A percentile compares a stretch with the other conserved stretches of the same genome.
Conservation (phyloP, 176 grass and related monocot species). For the Oryza australiensis region DNA sequence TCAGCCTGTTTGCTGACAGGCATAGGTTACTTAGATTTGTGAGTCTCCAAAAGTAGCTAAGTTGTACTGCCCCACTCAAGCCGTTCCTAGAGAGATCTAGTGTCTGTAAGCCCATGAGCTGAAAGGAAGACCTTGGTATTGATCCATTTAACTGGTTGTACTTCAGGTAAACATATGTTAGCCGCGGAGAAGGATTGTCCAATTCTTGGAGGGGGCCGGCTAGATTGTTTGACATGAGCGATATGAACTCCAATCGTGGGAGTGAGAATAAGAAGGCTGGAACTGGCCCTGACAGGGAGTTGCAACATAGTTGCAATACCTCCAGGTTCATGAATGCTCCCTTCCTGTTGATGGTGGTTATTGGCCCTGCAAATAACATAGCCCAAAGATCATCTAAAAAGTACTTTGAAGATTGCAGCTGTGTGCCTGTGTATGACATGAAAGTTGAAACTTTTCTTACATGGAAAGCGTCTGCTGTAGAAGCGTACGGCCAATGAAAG, state of each 20-base stretch:
- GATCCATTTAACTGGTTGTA: conserved; percentile 32
- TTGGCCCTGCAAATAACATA: conserved; percentile 29
- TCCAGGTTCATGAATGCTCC: conserved; percentile 43
- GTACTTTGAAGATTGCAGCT: background rate
- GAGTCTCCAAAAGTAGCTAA: conserved; percentile 38
- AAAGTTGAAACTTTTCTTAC: too few species aligned
- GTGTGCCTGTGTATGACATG: background rate
- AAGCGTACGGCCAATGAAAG: too few species aligned
- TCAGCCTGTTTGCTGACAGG: conserved; percentile 50
- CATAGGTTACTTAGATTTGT: conserved; percentile 48
- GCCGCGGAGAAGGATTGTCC: conserved; percentile 7
- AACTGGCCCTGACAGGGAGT: conserved; percentile 51
- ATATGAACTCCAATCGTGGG: conserved; percentile 47
- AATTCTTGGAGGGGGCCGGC: conserved; percentile 7
- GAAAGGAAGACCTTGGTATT: conserved; percentile 23
- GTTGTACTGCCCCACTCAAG: conserved; percentile 43
- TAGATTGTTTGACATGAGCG: conserved; percentile 45
- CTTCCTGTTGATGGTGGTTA: conserved; percentile 11
- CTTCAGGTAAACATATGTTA: conserved; percentile 6
- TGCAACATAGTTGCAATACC: conserved; percentile 45
- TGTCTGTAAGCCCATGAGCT: conserved; percentile 5
- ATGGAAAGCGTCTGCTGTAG: too few species aligned
- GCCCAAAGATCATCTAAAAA: background rate
- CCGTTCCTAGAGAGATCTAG: conserved; percentile 24
- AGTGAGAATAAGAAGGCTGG: conserved; percentile 49